Conservation (phyloP, 2,329 filamentous ascomycete genomes). For the Byssochlamys sp. region DNA sequence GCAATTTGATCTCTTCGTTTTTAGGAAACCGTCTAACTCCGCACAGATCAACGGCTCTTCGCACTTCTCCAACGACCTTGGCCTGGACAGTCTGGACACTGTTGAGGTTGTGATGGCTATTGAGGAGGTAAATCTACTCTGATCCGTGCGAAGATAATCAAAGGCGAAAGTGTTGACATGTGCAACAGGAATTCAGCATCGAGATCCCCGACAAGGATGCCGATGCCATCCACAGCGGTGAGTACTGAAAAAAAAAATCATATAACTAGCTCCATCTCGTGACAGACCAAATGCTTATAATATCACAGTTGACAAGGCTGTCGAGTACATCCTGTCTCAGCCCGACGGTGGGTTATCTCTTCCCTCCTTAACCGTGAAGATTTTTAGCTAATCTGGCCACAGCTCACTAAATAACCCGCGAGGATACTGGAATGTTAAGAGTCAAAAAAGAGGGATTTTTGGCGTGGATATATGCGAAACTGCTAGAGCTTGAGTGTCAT, state of each 20-base stretch:
- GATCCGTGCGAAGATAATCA: conserved; percentile 6
- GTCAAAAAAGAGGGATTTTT: conserved; percentile 23
- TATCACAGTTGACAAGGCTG: conserved; percentile 73
- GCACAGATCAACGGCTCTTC: conserved; percentile 67
- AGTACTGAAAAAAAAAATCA: conserved; percentile 27
- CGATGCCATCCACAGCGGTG: conserved; percentile 87
- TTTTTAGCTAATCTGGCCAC: neutral
- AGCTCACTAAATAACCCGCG: conserved; percentile 31
- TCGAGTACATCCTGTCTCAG: conserved; percentile 86
- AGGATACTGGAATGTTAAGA: conserved; percentile 15
- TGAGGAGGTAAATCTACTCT: conserved; percentile 62
- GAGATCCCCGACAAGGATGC: conserved; percentile 98
- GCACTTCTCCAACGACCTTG: conserved; percentile 95
- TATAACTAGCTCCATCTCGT: neutral
- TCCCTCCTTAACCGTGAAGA: neutral
- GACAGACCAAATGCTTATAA: conserved; percentile 9
- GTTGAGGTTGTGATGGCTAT: conserved; percentile 99
- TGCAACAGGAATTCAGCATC: conserved; percentile 65
- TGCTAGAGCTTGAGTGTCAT: conserved; percentile 21
- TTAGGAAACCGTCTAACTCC: conserved; percentile 12
- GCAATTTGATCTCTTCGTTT: neutral
- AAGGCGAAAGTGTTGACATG: conserved; percentile 7
- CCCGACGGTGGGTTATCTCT: conserved; percentile 65
- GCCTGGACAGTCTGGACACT: conserved; percentile 91
- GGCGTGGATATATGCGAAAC: conserved; percentile 18